phyloP scores from a whole-genome alignment of 225 moss, liverwort and hornwort species.

The Marchantia paleacea region DNA sequence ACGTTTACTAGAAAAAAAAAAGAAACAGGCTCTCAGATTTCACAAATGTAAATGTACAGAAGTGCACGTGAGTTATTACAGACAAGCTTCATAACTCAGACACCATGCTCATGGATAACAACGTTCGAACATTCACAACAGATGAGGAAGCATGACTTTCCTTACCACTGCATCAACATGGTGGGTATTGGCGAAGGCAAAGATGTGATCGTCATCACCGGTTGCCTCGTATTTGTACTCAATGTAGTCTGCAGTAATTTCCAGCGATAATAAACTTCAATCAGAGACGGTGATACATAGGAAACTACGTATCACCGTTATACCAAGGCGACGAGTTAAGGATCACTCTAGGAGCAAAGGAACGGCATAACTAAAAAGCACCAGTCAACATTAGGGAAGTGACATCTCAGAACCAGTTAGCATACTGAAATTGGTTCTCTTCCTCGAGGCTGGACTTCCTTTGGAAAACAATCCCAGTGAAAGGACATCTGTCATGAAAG shows the following conservation, averaged over 20 bases:
- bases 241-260: slow-evolving; percentile 19
- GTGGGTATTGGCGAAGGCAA: slow-evolving; percentile 35
- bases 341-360: neutral
- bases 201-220: slow-evolving; percentile 32
- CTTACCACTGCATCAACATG: slow-evolving; percentile 27
- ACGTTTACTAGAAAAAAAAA: too few relatives aligned
- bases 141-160: neutral
- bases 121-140: neutral
- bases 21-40: too few relatives aligned
- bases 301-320: too few relatives aligned
- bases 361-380: neutral
- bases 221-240: slow-evolving; percentile 18
- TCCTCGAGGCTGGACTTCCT: slow-evolving; percentile 5
- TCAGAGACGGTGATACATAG: too few relatives aligned
- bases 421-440: slow-evolving; percentile 6
- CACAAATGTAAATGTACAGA: too few relatives aligned
- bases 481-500: slow-evolving; percentile 9
- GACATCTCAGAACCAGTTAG: slow-evolving; percentile 24
- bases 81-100: neutral
- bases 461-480: slow-evolving; percentile 7
- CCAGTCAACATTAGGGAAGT: neutral
- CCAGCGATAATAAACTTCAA: neutral
- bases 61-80: too few relatives aligned
- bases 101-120: neutral
- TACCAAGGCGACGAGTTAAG: too few relatives aligned